Conservation (phyloP, 352 stramenopile species). For the Phytophthora palmivora region DNA sequence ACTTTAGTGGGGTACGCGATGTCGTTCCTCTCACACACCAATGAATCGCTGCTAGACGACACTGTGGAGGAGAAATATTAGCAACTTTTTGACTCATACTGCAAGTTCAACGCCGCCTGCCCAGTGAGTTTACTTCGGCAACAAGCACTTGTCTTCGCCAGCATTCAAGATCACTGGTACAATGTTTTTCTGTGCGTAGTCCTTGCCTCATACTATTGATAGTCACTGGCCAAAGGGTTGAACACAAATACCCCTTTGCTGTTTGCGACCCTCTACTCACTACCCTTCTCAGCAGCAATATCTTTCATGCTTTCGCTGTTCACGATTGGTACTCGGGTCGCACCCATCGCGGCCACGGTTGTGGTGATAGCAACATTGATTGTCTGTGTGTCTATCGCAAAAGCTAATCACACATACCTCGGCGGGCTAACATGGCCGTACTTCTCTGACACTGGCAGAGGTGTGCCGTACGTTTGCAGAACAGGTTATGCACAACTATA, state of each 20-base stretch:
- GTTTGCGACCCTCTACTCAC: too few species aligned
- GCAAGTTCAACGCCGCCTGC: too few species aligned
- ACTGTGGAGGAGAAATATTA: background rate
- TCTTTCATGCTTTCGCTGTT: background rate
- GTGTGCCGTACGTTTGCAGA: background rate
- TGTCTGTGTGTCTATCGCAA: conserved; percentile 49
- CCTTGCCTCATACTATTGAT: too few species aligned
- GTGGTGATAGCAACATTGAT: conserved; percentile 44
- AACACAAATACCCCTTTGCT: too few species aligned
- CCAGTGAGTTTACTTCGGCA: too few species aligned
- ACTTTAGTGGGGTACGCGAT: conserved; percentile 58
- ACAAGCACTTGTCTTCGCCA: too few species aligned
- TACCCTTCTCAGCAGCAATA: too few species aligned
- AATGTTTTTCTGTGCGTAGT: too few species aligned
- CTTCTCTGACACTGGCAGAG: conserved; percentile 53
- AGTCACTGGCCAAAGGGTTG: too few species aligned
- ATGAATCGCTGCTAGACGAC: conserved; percentile 31
- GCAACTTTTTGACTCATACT: too few species aligned
- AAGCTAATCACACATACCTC: conserved; percentile 42
- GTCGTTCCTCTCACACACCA: conserved; percentile 57
- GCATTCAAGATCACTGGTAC: too few species aligned
- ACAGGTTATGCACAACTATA: too few species aligned
- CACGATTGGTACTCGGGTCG: conserved; percentile 14
- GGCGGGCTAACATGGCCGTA: conserved; percentile 55
- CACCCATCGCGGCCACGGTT: conserved; percentile 39